Evolutionary conservation across 495 filamentous ascomycete species (phyloP), one percentile per base, ranked within the genome.

Genomic region (Lophium mytilinum): DNA sequence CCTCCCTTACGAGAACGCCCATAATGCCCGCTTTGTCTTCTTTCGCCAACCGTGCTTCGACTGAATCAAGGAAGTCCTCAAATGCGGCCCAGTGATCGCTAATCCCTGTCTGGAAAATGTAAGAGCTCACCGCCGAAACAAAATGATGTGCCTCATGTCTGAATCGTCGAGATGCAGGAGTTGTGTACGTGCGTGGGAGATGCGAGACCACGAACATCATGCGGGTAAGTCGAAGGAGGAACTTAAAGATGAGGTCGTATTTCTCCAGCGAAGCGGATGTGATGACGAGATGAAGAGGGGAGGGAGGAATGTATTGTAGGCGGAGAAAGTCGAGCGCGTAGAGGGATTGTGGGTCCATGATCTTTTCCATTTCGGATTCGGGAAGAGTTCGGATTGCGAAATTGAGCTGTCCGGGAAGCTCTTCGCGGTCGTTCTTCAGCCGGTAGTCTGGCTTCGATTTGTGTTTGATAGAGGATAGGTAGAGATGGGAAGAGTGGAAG

Each of bases 241-340:
- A 73, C 55, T 81, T 85, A 73, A 95, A 96, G 17, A 96, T 78
- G 24, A 73, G 74, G 66, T 98, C 93, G 64, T 96, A 96, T 62
- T 86, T 88, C 17, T 81, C 68, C 11, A 98, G 73, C 1, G 83
- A 74, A 0, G 71, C 66, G 0, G 79, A 72, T 0, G 87, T 88
- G 21, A 98, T 83, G 52, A 96, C 76, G 0, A 82, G 72, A 37
- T 85, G 81, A 0, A 98, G 76, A 2, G 86, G 80, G 3, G 78
- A 64, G 0, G 92, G 89, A 0, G 93, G 81, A 39, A 82, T 85
- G 73, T 95, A 98, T 50, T 89, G 84, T 4, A 98, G 73, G 2
- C 86, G 82, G 15, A 98, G 75, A 65, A 98, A 96, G 68, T 98
- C 93, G 15, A 96, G 75, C 0, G 93, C 93, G 69, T 89, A 84